phyloP scores from a whole-genome alignment of 371 early-diverging fungal species.

The Apophysomyces variabilis region DNA sequence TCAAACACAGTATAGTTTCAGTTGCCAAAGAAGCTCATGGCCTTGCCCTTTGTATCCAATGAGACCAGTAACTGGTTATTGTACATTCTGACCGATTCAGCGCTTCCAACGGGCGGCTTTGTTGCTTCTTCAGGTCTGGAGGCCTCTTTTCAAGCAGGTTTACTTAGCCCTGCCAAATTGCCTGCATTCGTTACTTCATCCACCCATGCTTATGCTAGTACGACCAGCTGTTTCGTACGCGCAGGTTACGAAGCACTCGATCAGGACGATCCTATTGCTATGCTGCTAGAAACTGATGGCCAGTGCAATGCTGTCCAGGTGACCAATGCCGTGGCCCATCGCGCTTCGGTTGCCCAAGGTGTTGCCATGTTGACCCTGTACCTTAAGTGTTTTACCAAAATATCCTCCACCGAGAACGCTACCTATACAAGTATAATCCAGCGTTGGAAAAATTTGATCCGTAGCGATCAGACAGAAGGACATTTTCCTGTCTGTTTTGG shows the following conservation, averaged over 20 bases:
- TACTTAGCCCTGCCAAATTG: constrained; percentile 45
- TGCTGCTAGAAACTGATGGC: constrained; percentile 55
- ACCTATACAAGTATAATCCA: constrained; percentile 35
- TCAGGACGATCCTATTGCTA: constrained; percentile 34
- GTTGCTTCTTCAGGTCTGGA: constrained; percentile 85
- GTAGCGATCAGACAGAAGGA: constrained; percentile 60
- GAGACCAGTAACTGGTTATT: constrained; percentile 72
- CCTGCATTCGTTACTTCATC: constrained; percentile 54
- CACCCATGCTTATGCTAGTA: constrained; percentile 68
- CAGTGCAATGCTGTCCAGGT: constrained; percentile 62
- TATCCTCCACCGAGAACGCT: constrained; percentile 24
- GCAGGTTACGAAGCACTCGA: constrained; percentile 60
- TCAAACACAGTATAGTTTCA: too few species aligned
- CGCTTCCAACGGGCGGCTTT: constrained; percentile 90
- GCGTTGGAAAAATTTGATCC: constrained; percentile 57
- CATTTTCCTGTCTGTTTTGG: constrained; percentile 79
- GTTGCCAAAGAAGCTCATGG: constrained; percentile 11
- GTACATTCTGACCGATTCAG: constrained; percentile 87
- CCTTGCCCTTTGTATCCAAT: constrained; percentile 40
- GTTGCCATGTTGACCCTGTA: constrained; percentile 70
- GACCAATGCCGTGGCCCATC: constrained; percentile 68
- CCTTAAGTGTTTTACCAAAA: constrained; percentile 54
- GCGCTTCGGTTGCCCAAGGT: constrained; percentile 77
- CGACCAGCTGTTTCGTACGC: constrained; percentile 70
- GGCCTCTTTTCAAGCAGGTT: constrained; percentile 68